These are phyloP conservation scores for Hippophae tibetana DNA, from an alignment of 306 rosid species.

Conservation along the genomic window DNA sequence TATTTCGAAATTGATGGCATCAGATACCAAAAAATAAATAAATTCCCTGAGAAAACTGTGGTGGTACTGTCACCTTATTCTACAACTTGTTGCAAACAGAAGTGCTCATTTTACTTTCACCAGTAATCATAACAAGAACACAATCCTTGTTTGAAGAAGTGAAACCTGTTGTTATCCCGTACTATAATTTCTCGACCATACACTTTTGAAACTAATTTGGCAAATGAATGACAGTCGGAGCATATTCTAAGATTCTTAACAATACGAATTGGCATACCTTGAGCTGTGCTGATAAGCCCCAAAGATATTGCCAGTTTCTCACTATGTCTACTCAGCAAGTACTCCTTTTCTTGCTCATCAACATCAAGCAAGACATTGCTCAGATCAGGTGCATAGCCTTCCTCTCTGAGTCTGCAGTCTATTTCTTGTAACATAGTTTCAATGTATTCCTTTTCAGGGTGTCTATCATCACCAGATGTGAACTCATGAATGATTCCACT, in stretches of 20 bases:
- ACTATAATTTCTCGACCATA: constrained; percentile 51
- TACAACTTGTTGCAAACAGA: too few relatives aligned
- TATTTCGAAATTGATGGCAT: too few relatives aligned
- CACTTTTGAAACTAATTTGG: constrained; percentile 47
- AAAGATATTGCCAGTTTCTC: constrained; percentile 75
- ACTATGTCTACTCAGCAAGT: constrained; percentile 57
- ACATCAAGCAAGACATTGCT: constrained; percentile 64
- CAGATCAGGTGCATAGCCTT: constrained; percentile 66
- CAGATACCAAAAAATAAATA: too few relatives aligned
- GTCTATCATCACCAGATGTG: constrained; percentile 54
- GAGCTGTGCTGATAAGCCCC: constrained; percentile 47
- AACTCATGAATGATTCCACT: constrained; percentile 60
- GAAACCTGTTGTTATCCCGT: constrained; percentile 63
- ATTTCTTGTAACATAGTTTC: constrained; percentile 54
- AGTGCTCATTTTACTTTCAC: constrained; percentile 20
- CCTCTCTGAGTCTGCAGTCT: constrained; percentile 37
- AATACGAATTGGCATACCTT: constrained; percentile 44
- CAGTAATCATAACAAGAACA: constrained; percentile 72
- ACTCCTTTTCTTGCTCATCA: constrained; percentile 51
- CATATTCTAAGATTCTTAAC: constrained; percentile 72
- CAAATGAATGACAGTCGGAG: constrained; percentile 68
- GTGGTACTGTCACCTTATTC: too few relatives aligned
- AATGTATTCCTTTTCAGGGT: constrained; percentile 28
- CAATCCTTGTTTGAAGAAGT: constrained; percentile 46
- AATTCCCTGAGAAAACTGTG: too few relatives aligned